Conservation (phyloP, 2,329 filamentous ascomycete genomes). For the Coniochaeta prunicola region DNA sequence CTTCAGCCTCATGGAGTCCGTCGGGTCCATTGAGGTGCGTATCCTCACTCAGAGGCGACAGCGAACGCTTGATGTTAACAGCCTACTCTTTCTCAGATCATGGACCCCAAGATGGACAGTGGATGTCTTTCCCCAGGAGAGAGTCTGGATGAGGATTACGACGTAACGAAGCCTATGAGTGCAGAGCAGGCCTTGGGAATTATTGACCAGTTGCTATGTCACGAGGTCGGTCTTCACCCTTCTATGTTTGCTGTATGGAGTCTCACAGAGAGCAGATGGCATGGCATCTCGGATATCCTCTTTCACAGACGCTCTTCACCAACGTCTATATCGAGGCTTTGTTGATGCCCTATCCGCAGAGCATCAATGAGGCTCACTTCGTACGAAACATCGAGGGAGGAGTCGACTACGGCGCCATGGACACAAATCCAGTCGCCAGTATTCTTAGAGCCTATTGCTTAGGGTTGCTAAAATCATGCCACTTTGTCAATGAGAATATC, state of each 20-base stretch:
- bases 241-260: neutral
- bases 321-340: conserved; percentile 85
- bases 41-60: neutral
- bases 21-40: conserved; percentile 70
- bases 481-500: conserved; percentile 69
- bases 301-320: conserved; percentile 91
- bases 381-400: conserved; percentile 24
- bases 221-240: conserved; percentile 55
- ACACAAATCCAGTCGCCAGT: conserved; percentile 42
- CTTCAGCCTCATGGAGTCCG: conserved; percentile 91
- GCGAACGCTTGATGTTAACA: neutral
- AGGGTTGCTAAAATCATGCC: conserved; percentile 75
- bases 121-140: conserved; percentile 74
- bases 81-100: conserved; percentile 57
- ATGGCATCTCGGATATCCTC: conserved; percentile 92
- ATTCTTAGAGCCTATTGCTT: conserved; percentile 82
- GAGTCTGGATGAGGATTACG: conserved; percentile 76
- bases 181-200: conserved; percentile 83
- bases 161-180: conserved; percentile 59
- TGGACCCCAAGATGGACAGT: conserved; percentile 99
- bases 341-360: conserved; percentile 60
- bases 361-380: conserved; percentile 60
- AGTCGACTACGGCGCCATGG: conserved; percentile 23
- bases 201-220: conserved; percentile 85
- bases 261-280: conserved; percentile 57